These are phyloP conservation scores for Picochlorum costavermella DNA, from an alignment of 139 green algal genomes.

Conservation along the genomic window DNA sequence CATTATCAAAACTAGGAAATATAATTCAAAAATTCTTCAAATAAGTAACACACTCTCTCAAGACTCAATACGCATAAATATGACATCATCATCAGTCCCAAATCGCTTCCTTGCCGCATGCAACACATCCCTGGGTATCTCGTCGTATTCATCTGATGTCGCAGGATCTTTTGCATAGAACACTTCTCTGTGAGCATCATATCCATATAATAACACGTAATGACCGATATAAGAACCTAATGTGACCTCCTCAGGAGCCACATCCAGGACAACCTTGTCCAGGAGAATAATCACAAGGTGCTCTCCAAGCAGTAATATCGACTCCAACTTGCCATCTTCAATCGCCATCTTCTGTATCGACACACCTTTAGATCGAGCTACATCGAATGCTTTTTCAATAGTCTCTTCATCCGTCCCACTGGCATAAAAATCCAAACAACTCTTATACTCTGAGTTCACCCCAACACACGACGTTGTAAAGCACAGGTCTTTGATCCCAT, in stretches of 20 bases:
- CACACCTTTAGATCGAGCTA: neutral
- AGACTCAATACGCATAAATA: neutral
- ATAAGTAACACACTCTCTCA: neutral
- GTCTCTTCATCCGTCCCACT: neutral
- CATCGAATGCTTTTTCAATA: neutral
- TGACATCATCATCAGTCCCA: conserved; percentile 9
- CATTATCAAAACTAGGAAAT: neutral
- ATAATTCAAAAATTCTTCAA: neutral
- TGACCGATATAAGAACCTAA: conserved; percentile 1
- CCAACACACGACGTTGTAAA: conserved; percentile 9
- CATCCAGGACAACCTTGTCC: neutral
- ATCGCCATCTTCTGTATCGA: neutral
- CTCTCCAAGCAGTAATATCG: neutral
- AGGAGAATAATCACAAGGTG: neutral
- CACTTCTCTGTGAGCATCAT: neutral
- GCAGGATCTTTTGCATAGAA: conserved; percentile 9
- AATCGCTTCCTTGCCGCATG: neutral
- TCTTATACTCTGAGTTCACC: conserved; percentile 2
- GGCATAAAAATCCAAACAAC: conserved; percentile 3
- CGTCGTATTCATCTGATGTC: neutral
- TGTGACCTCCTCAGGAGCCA: neutral
- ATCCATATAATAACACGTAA: conserved; percentile 11
- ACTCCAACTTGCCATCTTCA: neutral
- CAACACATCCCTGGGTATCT: neutral
- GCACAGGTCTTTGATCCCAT: neutral